phyloP scores from a whole-genome alignment of 805 yeast species.

The Suhomyces xylopsoci region DNA sequence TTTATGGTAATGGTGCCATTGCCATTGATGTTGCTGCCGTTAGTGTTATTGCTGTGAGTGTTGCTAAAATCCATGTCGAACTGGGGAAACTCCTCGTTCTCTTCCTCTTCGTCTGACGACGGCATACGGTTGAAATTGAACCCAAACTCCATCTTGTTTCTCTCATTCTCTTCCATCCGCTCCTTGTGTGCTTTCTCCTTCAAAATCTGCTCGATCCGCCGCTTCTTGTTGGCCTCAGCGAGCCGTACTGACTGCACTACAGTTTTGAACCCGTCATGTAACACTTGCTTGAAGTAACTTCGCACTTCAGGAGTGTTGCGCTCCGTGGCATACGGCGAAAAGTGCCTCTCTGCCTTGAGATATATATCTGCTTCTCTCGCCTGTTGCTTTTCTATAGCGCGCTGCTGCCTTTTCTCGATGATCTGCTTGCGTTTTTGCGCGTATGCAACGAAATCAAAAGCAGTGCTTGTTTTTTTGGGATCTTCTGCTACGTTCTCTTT shows the following conservation, averaged over 20 bases:
- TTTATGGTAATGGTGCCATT: background rate
- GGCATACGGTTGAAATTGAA: slow-evolving; percentile 20
- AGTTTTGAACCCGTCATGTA: slow-evolving; percentile 28
- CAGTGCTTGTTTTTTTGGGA: slow-evolving; percentile 2
- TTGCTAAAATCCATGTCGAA: background rate
- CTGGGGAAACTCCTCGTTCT: slow-evolving; percentile 7
- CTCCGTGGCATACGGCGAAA: slow-evolving; percentile 34
- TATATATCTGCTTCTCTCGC: slow-evolving; percentile 28
- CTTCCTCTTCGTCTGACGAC: slow-evolving; percentile 11
- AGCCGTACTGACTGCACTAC: slow-evolving; percentile 32
- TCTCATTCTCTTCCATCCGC: slow-evolving; percentile 30
- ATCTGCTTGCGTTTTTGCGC: slow-evolving; percentile 48
- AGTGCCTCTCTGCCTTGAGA: slow-evolving; percentile 36
- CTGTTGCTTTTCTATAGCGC: slow-evolving; percentile 15
- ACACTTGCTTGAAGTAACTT: slow-evolving; percentile 17
- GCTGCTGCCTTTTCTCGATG: slow-evolving; percentile 25
- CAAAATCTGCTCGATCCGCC: slow-evolving; percentile 12
- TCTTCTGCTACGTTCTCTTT: background rate
- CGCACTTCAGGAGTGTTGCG: slow-evolving; percentile 21
- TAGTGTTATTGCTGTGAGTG: background rate
- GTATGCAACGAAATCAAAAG: slow-evolving; percentile 56
- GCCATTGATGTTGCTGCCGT: background rate
- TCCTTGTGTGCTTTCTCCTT: slow-evolving; percentile 18
- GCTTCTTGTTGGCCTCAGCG: slow-evolving; percentile 18
- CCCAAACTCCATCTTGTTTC: slow-evolving; percentile 29